phyloP scores from a whole-genome alignment of 2,329 filamentous ascomycete species.

The Emmonsiellopsis sp. region DNA sequence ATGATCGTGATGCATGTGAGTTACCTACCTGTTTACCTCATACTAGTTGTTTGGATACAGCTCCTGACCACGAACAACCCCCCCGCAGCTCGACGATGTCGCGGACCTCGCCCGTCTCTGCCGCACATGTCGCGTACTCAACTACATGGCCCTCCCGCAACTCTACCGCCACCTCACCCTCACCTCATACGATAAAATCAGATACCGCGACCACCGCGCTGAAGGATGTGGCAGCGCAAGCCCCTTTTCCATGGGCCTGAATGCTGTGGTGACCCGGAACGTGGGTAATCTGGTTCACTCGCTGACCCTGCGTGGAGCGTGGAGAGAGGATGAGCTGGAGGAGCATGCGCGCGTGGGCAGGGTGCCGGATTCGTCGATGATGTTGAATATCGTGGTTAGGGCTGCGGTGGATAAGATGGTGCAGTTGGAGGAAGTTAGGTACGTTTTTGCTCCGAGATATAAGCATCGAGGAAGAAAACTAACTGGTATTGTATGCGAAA shows the following conservation, averaged over 20 bases:
- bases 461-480: neutral
- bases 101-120: slow-evolving; percentile 52
- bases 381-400: slow-evolving; percentile 52
- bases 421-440: slow-evolving; percentile 46
- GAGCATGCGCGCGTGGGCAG: slow-evolving; percentile 49
- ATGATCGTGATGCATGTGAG: slow-evolving; percentile 48
- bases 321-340: slow-evolving; percentile 48
- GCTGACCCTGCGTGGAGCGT: slow-evolving; percentile 47
- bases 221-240: slow-evolving; percentile 55
- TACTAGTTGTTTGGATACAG: neutral
- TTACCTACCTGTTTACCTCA: neutral
- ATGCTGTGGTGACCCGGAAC: slow-evolving; percentile 50
- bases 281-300: slow-evolving; percentile 45
- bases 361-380: slow-evolving; percentile 56
- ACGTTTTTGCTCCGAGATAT: slow-evolving; percentile 11
- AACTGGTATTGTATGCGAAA: neutral
- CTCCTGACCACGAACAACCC: neutral
- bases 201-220: slow-evolving; percentile 48
- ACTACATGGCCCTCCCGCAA: slow-evolving; percentile 56
- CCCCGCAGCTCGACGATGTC: slow-evolving; percentile 45
- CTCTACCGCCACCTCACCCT: slow-evolving; percentile 50
- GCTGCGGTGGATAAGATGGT: slow-evolving; percentile 52
- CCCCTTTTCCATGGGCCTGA: slow-evolving; percentile 55
- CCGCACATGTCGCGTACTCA: slow-evolving; percentile 51
- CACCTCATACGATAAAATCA: slow-evolving; percentile 49